Percentiles rank a stretch among this genome's conserved stretches.
Evolutionary conservation across 139 green algal genomes (phyloP).

Genomic region (Dunaliella sp.): DNA sequence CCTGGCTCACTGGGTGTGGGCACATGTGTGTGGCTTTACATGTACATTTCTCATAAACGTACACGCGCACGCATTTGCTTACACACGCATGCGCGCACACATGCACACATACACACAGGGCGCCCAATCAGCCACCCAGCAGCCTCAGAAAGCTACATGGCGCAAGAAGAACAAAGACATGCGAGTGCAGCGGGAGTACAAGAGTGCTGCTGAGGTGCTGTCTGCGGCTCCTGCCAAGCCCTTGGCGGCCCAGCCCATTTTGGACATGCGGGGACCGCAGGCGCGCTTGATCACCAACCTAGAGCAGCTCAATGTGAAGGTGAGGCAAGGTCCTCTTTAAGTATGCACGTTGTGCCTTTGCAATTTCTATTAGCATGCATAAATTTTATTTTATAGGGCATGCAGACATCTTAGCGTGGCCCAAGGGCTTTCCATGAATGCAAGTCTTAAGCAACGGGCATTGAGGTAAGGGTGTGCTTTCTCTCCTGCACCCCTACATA

Average conservation of each 20-base stretch:
- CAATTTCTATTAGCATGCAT: not conserved
- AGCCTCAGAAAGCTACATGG: conserved; percentile 19
- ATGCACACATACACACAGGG: not conserved
- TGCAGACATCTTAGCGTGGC: no score
- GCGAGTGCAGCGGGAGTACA: conserved; percentile 64
- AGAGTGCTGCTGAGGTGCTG: conserved; percentile 83
- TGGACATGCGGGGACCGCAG: conserved; percentile 93
- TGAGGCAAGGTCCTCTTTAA: not conserved
- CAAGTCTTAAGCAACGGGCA: no score
- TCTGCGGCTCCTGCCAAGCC: conserved; percentile 34
- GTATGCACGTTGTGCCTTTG: not conserved
- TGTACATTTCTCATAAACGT: no score
- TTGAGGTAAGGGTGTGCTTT: no score
- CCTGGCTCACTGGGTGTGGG: no score
- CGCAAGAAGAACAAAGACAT: conserved; percentile 36
- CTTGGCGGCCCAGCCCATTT: conserved; percentile 55
- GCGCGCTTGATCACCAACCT: conserved; percentile 87
- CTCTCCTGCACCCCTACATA: no score
- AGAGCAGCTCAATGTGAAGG: conserved; percentile 70
- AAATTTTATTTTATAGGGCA: not conserved
- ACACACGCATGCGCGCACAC: no score
- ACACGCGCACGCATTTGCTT: no score
- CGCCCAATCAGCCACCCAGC: not conserved
- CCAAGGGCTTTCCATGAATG: no score
- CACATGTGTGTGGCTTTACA: no score